These are phyloP conservation scores for Gossypium turneri DNA, from an alignment of 345 rosid genomes.

Conservation along the genomic window DNA sequence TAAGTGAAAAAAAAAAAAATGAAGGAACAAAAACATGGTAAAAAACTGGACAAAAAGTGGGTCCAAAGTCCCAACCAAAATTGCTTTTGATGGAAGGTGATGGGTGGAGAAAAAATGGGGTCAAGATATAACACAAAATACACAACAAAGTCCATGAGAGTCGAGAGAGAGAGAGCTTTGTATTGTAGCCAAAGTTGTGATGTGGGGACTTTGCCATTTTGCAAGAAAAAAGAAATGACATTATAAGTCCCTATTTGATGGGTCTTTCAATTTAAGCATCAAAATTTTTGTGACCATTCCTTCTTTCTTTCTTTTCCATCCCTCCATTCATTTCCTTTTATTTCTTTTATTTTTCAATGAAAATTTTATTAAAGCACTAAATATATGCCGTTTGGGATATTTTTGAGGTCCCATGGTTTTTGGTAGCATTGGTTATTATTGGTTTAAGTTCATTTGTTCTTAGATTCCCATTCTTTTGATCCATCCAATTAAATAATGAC, in stretches of 20 bases:
- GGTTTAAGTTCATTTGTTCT: conserved; percentile 8
- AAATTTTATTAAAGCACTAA: neutral
- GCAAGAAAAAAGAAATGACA: neutral
- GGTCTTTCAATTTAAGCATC: neutral
- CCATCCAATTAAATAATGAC: neutral
- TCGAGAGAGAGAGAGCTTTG: neutral
- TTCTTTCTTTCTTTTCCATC: neutral
- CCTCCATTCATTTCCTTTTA: neutral
- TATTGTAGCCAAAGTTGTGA: conserved; percentile 10
- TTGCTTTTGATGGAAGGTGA: conserved; percentile 14
- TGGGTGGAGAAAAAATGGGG: neutral
- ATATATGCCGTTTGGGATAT: neutral
- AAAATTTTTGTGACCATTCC: neutral
- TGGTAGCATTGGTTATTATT: neutral
- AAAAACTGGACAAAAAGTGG: no score
- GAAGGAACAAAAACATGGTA: no score
- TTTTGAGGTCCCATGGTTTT: conserved; percentile 5
- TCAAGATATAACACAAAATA: neutral
- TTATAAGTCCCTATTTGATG: neutral
- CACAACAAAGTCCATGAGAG: neutral
- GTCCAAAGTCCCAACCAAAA: neutral
- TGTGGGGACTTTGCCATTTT: neutral
- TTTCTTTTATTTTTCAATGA: neutral
- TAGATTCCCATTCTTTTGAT: neutral
- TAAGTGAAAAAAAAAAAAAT: no score